Conservation (phyloP, 371 early-diverging fungal species). For the Mucor plumbeus region DNA sequence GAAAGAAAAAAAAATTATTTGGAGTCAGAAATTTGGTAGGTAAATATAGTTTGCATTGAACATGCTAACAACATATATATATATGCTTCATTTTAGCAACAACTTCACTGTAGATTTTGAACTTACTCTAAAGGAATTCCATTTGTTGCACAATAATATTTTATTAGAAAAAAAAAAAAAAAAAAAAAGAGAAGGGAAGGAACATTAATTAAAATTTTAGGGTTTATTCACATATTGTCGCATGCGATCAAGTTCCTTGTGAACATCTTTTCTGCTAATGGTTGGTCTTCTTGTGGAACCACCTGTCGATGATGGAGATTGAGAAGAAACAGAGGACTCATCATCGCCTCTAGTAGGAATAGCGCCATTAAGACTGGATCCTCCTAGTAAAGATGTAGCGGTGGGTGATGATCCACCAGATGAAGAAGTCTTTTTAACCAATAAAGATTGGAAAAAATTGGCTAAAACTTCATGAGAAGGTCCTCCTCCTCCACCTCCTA, state of each 20-base stretch:
- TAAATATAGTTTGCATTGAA: too few species aligned
- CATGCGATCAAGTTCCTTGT: conserved; percentile 57
- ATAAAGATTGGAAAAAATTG: conserved; percentile 88
- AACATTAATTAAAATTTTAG: neutral
- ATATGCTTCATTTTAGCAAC: too few species aligned
- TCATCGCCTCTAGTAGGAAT: neutral
- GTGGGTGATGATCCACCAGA: conserved; percentile 25
- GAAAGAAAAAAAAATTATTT: too few species aligned
- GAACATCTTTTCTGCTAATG: conserved; percentile 55
- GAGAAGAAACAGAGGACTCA: neutral
- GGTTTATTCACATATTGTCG: conserved; percentile 42
- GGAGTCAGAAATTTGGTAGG: too few species aligned
- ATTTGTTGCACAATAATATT: neutral
- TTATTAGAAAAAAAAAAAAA: neutral
- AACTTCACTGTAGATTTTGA: too few species aligned
- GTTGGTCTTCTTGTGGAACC: conserved; percentile 31
- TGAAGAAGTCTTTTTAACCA: conserved; percentile 65
- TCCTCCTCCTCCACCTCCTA: conserved; percentile 31
- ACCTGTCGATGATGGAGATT: conserved; percentile 18
- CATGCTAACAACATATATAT: too few species aligned
- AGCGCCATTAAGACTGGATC: conserved; percentile 16
- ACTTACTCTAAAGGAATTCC: too few species aligned
- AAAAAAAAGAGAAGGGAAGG: too few species aligned
- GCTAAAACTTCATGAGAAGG: conserved; percentile 76
- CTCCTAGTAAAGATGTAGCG: conserved; percentile 20